Conservation (phyloP, 2,329 filamentous ascomycete genomes). For the Fusarium compactum region DNA sequence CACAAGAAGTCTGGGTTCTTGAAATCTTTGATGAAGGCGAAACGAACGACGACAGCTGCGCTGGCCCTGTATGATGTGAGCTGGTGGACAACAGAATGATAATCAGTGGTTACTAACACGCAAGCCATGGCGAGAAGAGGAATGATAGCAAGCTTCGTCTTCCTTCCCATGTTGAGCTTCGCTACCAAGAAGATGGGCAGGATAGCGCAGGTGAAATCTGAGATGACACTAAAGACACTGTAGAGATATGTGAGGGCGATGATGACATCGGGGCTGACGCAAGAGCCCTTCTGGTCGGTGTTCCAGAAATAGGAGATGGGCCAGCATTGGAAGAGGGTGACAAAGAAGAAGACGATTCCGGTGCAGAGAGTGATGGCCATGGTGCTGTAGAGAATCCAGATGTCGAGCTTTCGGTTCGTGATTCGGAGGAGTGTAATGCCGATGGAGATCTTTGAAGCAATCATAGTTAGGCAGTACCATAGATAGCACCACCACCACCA, state of each 20-base stretch:
- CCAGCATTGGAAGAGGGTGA: slow-evolving; percentile 56
- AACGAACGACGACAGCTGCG: slow-evolving; percentile 57
- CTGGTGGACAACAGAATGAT: background rate
- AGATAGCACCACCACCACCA: slow-evolving; percentile 57
- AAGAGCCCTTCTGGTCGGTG: slow-evolving; percentile 50
- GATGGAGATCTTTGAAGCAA: slow-evolving; percentile 57
- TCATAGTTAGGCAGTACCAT: slow-evolving; percentile 53
- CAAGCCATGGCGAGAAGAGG: slow-evolving; percentile 69
- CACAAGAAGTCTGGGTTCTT: slow-evolving; percentile 59
- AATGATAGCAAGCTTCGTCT: slow-evolving; percentile 64
- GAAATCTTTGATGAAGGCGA: slow-evolving; percentile 55
- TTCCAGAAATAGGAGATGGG: slow-evolving; percentile 58
- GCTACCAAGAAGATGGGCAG: slow-evolving; percentile 67
- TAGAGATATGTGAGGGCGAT: slow-evolving; percentile 66
- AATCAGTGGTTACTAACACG: slow-evolving; percentile 50
- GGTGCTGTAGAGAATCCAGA: slow-evolving; percentile 53
- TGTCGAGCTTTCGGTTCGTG: slow-evolving; percentile 50
- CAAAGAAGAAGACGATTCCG: slow-evolving; percentile 57
- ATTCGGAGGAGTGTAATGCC: slow-evolving; percentile 58
- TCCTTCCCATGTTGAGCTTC: slow-evolving; percentile 65
- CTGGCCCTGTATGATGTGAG: slow-evolving; percentile 55
- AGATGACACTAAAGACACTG: slow-evolving; percentile 61
- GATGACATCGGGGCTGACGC: slow-evolving; percentile 58
- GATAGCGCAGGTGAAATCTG: slow-evolving; percentile 65
- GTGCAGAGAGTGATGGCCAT: slow-evolving; percentile 53